Evolutionary conservation across 306 rosid genomes (phyloP).

Genomic region (Acmispon strigosus): DNA sequence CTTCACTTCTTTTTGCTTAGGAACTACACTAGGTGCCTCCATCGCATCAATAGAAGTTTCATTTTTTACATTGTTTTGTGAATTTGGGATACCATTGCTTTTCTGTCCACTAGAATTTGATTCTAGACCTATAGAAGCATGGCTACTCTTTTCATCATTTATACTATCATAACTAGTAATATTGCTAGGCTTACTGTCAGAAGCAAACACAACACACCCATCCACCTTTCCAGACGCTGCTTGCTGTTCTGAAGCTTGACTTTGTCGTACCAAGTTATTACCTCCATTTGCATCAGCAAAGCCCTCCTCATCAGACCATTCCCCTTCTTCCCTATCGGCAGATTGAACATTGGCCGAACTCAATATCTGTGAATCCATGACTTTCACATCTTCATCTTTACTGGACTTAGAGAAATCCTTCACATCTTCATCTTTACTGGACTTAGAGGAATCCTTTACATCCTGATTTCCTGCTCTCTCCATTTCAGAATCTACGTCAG

Average conservation of each 20-base stretch:
- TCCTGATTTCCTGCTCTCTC: constrained; percentile 35
- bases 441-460: constrained; percentile 29
- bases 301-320: constrained; percentile 92
- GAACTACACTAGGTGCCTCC: constrained; percentile 50
- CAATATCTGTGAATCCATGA: constrained; percentile 26
- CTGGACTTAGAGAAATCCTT: constrained; percentile 27
- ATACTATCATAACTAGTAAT: constrained; percentile 35
- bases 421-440: constrained; percentile 32
- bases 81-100: constrained; percentile 40
- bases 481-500: constrained; percentile 42
- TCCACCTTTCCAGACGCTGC: constrained; percentile 31
- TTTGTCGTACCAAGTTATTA: constrained; percentile 36
- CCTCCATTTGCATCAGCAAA: constrained; percentile 47
- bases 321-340: constrained; percentile 95
- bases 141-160: constrained; percentile 40
- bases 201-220: constrained; percentile 32
- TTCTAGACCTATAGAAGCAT: constrained; percentile 42
- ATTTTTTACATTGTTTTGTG: constrained; percentile 51
- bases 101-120: constrained; percentile 41
- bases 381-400: constrained; percentile 39
- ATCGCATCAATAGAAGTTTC: constrained; percentile 51
- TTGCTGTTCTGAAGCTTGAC: constrained; percentile 40
- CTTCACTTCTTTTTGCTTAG: constrained; percentile 74
- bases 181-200: constrained; percentile 39
- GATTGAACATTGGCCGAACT: constrained; percentile 34